Evolutionary conservation across 495 filamentous ascomycete genomes (phyloP), one percentile per base, ranked within the genome.

Genomic region (Talaromyces thailandensis): DNA sequence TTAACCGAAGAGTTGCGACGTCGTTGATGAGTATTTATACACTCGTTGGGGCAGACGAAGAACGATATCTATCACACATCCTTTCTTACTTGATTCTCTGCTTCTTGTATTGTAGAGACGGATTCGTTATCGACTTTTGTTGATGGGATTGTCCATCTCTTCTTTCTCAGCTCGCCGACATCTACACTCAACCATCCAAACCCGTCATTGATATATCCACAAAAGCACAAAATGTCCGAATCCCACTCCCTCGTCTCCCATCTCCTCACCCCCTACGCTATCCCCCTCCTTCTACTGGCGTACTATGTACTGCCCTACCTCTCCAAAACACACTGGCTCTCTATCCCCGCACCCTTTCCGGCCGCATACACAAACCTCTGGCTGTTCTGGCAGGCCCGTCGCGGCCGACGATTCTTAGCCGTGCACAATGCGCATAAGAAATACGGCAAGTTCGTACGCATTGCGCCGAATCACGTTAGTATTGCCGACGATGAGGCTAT

Each of bases 351-450:
- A 5, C 89, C 91, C 0, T 83, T 87, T 45, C 61, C 76, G 0
- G 85, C 86, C 3, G 86, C 84, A 50, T 90, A 89, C 72, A 84
- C 88, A 32, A 90, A 92, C 68, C 74, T 91, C 28, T 96, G 92
- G 92, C 79, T 94, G 29, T 69, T 95, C 50, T 75, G 82, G 24
- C 86, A 91, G 51, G 76, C 78, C 57, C 85, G 92, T 2, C 78
- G 80, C 35, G 89, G 90, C 2, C 77, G 82, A 45, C 83, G 91
- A 11, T 94, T 84, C 69, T 63, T 79, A 3, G 77, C 83, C 2
- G 89, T 96, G 21, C 79, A 95, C 64, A 72, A 84, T 6, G 81
- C 84, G 1, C 92, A 96, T 70, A 83, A 89, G 80, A 89, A 90
- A 63, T 72, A 83, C 57, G 85, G 85, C 31, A 82, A 79, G 57